Evolutionary conservation across 495 filamentous ascomycete species (phyloP).

Genomic region (Penicillium daleae): DNA sequence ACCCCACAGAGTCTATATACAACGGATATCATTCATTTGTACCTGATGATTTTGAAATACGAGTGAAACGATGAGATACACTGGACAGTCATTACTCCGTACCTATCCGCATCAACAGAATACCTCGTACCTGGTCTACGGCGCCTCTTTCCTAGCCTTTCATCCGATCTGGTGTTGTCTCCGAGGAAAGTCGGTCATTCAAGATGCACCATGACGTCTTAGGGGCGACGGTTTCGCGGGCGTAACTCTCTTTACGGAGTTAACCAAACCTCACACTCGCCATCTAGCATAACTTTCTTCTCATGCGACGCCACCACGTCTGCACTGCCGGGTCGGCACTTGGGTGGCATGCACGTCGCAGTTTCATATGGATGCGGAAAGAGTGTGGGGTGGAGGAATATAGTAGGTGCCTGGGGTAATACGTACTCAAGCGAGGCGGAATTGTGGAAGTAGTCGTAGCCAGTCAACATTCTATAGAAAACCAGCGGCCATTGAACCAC

Average conservation of each 20-base stretch:
- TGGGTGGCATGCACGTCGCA: slow-evolving; percentile 28
- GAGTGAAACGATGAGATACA: neutral
- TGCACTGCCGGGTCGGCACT: slow-evolving; percentile 26
- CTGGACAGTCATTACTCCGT: neutral
- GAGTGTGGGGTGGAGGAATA: slow-evolving; percentile 2
- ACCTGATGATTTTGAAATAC: neutral
- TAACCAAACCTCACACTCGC: neutral
- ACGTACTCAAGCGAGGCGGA: too few relatives aligned
- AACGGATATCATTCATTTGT: neutral
- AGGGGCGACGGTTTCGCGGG: neutral
- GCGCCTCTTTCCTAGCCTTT: neutral
- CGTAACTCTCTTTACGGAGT: neutral
- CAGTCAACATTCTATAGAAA: too few relatives aligned
- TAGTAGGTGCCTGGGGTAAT: neutral
- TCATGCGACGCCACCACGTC: neutral
- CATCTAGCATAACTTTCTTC: neutral
- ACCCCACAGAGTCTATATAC: neutral
- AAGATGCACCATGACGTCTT: slow-evolving; percentile 12
- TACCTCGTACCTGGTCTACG: neutral
- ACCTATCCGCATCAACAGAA: neutral
- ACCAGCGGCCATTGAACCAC: too few relatives aligned
- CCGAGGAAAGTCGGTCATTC: neutral
- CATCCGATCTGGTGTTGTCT: slow-evolving; percentile 13
- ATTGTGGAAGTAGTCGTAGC: too few relatives aligned
- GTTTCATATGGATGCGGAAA: slow-evolving; percentile 15